These are phyloP conservation scores for Borovskyia barvae DNA, from an alignment of 208 protist species.

Conservation along the genomic window DNA sequence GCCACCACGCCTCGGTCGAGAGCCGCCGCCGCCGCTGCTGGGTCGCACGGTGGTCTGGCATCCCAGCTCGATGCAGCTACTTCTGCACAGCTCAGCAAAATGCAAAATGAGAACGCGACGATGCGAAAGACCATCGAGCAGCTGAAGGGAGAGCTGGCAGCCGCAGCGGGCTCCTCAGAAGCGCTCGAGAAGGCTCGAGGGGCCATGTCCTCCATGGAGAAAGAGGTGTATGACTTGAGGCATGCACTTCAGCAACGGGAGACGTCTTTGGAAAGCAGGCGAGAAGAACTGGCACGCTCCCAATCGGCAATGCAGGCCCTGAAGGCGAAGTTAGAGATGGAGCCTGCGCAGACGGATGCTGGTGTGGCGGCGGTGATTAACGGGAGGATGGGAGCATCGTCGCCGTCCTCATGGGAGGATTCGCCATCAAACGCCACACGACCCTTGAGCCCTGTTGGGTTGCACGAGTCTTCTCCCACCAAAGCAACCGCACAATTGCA, in stretches of 20 bases:
- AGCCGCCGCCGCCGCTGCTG: background rate
- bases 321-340: background rate
- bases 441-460: too few species aligned
- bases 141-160: slow-evolving; percentile 9
- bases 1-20: background rate
- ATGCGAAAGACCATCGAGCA: slow-evolving; percentile 9
- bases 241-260: background rate
- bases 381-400: too few species aligned
- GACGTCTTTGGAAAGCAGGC: too few species aligned
- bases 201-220: background rate
- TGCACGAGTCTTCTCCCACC: too few species aligned
- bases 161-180: too few species aligned
- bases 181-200: too few species aligned
- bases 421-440: too few species aligned
- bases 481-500: slow-evolving; percentile 7
- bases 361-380: too few species aligned
- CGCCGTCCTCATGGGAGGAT: too few species aligned
- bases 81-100: background rate
- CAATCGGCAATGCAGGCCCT: background rate
- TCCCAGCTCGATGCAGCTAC: background rate
- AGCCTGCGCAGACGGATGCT: too few species aligned
- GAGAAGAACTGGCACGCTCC: too few species aligned
- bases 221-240: background rate
- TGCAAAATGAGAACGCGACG: slow-evolving; percentile 5
- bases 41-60: too few species aligned